A percentile compares a stretch with the other conserved stretches of the same genome.
These are phyloP conservation scores for Exutisphaerella laricina DNA, from an alignment of 2,329 filamentous ascomycete species.

Conservation along the genomic window DNA sequence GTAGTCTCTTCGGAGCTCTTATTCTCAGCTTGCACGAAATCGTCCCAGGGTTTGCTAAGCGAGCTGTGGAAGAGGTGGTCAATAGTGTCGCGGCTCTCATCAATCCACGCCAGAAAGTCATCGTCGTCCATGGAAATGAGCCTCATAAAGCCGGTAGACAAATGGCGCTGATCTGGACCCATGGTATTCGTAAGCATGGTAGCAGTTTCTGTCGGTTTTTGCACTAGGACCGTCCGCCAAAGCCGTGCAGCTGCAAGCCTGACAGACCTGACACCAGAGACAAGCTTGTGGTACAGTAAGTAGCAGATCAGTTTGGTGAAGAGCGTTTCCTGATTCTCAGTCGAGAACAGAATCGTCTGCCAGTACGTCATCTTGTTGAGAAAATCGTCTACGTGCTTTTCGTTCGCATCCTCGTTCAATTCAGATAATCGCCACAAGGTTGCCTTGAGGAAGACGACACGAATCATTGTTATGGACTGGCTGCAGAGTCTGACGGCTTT, in stretches of 20 bases:
- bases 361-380: slow-evolving; percentile 88
- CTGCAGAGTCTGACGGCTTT: slow-evolving; percentile 91
- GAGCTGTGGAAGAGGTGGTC: slow-evolving; percentile 77
- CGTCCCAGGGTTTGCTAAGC: slow-evolving; percentile 79
- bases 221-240: slow-evolving; percentile 87
- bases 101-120: slow-evolving; percentile 81
- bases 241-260: slow-evolving; percentile 74
- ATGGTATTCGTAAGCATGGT: slow-evolving; percentile 67
- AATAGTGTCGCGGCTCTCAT: slow-evolving; percentile 70
- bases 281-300: slow-evolving; percentile 81
- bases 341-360: slow-evolving; percentile 83
- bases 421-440: slow-evolving; percentile 79
- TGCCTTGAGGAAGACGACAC: slow-evolving; percentile 70
- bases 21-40: slow-evolving; percentile 80
- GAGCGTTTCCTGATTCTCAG: slow-evolving; percentile 71
- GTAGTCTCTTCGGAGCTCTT: slow-evolving; percentile 70
- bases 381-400: slow-evolving; percentile 62
- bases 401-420: slow-evolving; percentile 61
- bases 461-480: slow-evolving; percentile 71
- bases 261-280: slow-evolving; percentile 62
- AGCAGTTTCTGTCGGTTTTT: slow-evolving; percentile 79
- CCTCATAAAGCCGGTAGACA: slow-evolving; percentile 73
- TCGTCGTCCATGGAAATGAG: slow-evolving; percentile 85
- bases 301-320: slow-evolving; percentile 86
- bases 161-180: slow-evolving; percentile 61